A percentile compares a stretch with the other conserved stretches of the same genome.
Conservation (phyloP, 768 basidiomycete species). For the Hygrocybe punicea region DNA sequence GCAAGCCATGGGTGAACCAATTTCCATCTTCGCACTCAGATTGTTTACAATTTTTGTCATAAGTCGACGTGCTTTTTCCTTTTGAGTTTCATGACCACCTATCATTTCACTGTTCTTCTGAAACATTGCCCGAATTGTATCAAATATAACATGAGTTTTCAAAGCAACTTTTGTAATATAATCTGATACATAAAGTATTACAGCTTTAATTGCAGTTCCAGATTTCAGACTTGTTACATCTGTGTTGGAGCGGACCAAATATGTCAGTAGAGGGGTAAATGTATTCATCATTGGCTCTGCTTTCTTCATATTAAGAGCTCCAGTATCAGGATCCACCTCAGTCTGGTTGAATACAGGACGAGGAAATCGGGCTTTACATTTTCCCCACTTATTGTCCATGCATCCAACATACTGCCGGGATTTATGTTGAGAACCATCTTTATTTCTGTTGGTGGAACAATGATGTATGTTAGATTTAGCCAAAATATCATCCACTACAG, state of each 20-base stretch:
- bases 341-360: slow-evolving; percentile 17
- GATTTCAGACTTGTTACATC: too few species aligned
- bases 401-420: slow-evolving; percentile 18
- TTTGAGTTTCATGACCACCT: slow-evolving; percentile 18
- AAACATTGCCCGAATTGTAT: slow-evolving; percentile 24
- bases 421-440: slow-evolving; percentile 25
- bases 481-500: slow-evolving; percentile 18
- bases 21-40: slow-evolving; percentile 27
- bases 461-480: slow-evolving; percentile 17
- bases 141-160: slow-evolving; percentile 30
- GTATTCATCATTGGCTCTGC: slow-evolving; percentile 22
- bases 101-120: slow-evolving; percentile 20
- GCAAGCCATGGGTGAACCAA: slow-evolving; percentile 29
- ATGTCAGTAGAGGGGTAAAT: too few species aligned
- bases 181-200: slow-evolving; percentile 26
- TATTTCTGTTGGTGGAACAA: slow-evolving; percentile 21
- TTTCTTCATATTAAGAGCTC: slow-evolving; percentile 28
- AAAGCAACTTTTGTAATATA: slow-evolving; percentile 27
- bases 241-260: too few species aligned
- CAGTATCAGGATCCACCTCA: slow-evolving; percentile 24
- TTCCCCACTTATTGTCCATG: slow-evolving; percentile 23
- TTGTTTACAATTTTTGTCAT: slow-evolving; percentile 29
- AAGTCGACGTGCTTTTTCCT: slow-evolving; percentile 19
- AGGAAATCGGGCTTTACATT: slow-evolving; percentile 36
- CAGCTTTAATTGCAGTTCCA: slow-evolving; percentile 20